Percentiles rank a stretch among this genome's conserved stretches.
phyloP scores from a whole-genome alignment of 2,329 filamentous ascomycete species.

The Colletotrichum acutatum region DNA sequence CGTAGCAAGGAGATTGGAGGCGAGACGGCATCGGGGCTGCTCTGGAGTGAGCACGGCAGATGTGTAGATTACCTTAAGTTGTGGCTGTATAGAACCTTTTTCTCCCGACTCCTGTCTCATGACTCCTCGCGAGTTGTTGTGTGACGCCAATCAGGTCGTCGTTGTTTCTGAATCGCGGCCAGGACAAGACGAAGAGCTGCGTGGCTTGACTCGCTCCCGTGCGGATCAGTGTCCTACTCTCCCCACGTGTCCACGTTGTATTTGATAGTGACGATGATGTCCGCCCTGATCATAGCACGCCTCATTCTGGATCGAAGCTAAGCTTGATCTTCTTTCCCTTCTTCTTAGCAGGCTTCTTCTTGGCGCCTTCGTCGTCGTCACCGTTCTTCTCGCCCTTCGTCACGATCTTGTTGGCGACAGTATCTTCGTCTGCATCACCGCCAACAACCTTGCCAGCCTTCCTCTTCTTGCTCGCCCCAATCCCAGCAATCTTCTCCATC shows the following conservation, averaged over 20 bases:
- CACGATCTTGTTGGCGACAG: not conserved
- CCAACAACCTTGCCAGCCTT: conserved; percentile 65
- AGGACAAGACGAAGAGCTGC: not conserved
- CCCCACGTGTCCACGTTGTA: not conserved
- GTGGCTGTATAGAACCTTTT: conserved; percentile 41
- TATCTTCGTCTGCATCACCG: conserved; percentile 43
- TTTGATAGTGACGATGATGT: not conserved
- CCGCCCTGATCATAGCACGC: not conserved
- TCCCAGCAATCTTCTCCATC: conserved; percentile 50
- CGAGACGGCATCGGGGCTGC: conserved; percentile 32
- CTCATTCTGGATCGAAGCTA: conserved; percentile 59
- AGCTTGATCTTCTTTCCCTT: conserved; percentile 74
- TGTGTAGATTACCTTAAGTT: conserved; percentile 54
- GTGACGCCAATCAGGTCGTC: not conserved
- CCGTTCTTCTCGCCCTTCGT: conserved; percentile 67
- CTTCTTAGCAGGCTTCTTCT: conserved; percentile 50
- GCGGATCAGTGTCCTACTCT: not conserved
- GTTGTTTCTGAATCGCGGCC: not conserved
- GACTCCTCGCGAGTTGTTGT: not conserved
- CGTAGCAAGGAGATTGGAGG: conserved; percentile 25
- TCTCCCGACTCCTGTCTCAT: conserved; percentile 13
- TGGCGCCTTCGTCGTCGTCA: conserved; percentile 22
- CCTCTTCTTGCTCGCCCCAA: conserved; percentile 63
- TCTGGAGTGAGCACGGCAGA: conserved; percentile 31
- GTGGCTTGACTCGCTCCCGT: not conserved